Percentiles rank a stretch among this genome's conserved stretches.
Evolutionary conservation across 176 grass and related monocot species (phyloP).

Genomic region (Carex kokanica): DNA sequence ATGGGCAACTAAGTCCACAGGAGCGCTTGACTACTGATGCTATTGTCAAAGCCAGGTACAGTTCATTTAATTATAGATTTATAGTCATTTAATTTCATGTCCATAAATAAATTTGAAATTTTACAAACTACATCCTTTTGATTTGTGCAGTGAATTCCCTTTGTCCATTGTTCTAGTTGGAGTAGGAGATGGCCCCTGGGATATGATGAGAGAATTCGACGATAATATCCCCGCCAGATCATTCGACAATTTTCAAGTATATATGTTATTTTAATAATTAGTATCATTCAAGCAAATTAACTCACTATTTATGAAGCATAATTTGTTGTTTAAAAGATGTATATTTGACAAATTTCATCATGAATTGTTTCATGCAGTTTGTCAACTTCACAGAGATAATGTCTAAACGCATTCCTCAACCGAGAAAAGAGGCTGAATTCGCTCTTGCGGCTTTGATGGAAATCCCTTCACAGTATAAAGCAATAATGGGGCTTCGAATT

Average conservation of each 20-base stretch:
- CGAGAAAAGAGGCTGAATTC: conserved; percentile 74
- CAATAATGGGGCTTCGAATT: conserved; percentile 72
- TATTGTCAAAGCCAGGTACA: conserved; percentile 89
- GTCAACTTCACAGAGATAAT: conserved; percentile 93
- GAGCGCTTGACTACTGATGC: conserved; percentile 84
- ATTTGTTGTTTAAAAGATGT: conserved; percentile 49
- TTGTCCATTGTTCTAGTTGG: conserved; percentile 91
- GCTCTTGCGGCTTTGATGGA: conserved; percentile 91
- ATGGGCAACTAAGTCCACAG: conserved; percentile 73
- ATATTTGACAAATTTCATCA: conserved; percentile 44
- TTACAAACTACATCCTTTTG: not conserved
- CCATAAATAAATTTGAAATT: not conserved
- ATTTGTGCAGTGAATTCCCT: conserved; percentile 62
- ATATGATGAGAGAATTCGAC: conserved; percentile 98
- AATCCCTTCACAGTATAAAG: conserved; percentile 88
- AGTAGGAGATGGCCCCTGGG: conserved; percentile 98
- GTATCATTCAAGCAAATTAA: too few relatives aligned
- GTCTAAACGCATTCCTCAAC: conserved; percentile 57
- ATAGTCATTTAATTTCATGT: conserved; percentile 26
- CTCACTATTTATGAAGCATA: too few relatives aligned
- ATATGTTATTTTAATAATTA: not conserved
- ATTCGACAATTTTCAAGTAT: conserved; percentile 99
- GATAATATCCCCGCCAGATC: conserved; percentile 90
- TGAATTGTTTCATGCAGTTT: conserved; percentile 49
- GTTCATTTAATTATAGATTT: not conserved